Conservation (phyloP, 768 basidiomycete species). For the Postia placenta region DNA sequence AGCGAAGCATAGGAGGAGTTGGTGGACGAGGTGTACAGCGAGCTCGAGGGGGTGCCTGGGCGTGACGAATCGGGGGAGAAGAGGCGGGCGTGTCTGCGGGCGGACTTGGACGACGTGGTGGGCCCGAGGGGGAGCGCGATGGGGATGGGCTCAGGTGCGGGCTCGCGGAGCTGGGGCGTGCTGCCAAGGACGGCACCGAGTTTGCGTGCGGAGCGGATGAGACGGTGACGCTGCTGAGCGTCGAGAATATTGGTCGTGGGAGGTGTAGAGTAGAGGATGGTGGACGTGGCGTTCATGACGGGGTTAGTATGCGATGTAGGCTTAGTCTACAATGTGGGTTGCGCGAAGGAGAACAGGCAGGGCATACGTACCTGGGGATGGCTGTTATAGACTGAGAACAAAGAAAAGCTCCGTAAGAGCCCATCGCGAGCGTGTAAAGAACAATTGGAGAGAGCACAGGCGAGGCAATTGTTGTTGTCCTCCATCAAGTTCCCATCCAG, state of each 20-base stretch:
- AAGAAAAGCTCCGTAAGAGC: not conserved
- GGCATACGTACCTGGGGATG: not conserved
- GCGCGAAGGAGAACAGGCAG: not conserved
- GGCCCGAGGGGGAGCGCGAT: not conserved
- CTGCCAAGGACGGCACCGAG: constrained; percentile 51
- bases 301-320: not conserved
- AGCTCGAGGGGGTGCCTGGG: constrained; percentile 5
- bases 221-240: constrained; percentile 41
- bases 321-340: not conserved
- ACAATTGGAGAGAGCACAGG: not conserved
- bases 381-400: not conserved
- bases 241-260: constrained; percentile 56
- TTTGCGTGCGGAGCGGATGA: constrained; percentile 53
- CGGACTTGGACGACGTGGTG: constrained; percentile 2
- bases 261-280: constrained; percentile 22
- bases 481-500: not conserved
- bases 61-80: not conserved
- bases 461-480: constrained; percentile 1
- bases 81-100: not conserved
- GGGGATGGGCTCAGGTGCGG: not conserved
- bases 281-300: not conserved
- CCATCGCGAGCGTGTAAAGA: not conserved
- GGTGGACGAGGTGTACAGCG: constrained; percentile 13
- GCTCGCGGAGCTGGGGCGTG: constrained; percentile 51
- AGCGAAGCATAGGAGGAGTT: constrained; percentile 20